Evolutionary conservation across 176 grass and related monocot genomes (phyloP).

Genomic region (Avena eriantha): DNA sequence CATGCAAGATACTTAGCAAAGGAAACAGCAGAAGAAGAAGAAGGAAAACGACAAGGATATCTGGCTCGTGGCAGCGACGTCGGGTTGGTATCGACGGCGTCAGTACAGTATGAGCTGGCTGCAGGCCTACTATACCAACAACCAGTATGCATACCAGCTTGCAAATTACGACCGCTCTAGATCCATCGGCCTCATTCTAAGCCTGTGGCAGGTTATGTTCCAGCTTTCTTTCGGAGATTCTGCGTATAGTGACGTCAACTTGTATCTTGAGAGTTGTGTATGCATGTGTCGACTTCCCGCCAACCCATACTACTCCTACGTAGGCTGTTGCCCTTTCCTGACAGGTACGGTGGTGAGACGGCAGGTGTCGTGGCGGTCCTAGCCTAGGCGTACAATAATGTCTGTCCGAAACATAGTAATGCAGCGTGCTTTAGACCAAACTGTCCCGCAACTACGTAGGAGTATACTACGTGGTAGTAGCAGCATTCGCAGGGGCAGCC

Average conservation of each 20-base stretch:
- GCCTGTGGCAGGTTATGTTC: neutral
- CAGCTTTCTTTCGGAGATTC: neutral
- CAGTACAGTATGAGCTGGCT: neutral
- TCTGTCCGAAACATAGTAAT: neutral
- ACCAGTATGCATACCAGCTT: neutral
- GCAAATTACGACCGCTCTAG: neutral
- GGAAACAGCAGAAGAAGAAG: neutral
- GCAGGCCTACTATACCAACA: neutral
- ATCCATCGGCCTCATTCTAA: neutral
- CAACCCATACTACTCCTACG: neutral
- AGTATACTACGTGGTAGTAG: neutral
- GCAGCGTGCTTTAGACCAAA: neutral
- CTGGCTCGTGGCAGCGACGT: neutral
- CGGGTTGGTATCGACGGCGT: neutral
- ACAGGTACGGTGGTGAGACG: neutral
- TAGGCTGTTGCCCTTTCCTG: neutral
- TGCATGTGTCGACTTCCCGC: neutral
- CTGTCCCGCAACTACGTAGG: neutral
- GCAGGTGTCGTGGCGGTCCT: constrained; percentile 1
- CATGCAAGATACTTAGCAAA: no score
- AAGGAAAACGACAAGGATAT: neutral
- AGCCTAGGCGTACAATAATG: constrained; percentile 17
- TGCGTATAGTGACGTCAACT: neutral
- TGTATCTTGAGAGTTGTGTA: neutral
- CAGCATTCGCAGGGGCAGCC: neutral